These are phyloP conservation scores for Penicillium dipodomyicola DNA, from an alignment of 495 filamentous ascomycete genomes.

Conservation along the genomic window DNA sequence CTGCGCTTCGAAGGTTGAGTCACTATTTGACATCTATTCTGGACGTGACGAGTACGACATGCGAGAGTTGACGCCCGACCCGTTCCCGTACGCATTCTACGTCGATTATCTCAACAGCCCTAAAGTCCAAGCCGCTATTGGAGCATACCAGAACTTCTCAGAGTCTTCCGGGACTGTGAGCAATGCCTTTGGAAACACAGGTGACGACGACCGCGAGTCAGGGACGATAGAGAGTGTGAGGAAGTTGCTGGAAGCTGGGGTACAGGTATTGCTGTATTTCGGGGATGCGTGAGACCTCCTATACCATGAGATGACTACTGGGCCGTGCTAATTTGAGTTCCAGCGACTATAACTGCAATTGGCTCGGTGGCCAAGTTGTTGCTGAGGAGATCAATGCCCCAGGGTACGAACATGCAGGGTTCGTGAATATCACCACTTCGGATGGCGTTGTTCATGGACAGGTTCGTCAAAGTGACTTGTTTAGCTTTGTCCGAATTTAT, in stretches of 20 bases:
- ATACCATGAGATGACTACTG: neutral
- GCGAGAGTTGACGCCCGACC: constrained; percentile 55
- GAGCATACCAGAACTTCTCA: constrained; percentile 57
- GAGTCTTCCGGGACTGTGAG: constrained; percentile 45
- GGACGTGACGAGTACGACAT: constrained; percentile 61
- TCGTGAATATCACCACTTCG: constrained; percentile 52
- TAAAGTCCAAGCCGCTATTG: constrained; percentile 56
- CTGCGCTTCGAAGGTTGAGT: constrained; percentile 55
- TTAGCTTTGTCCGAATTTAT: constrained; percentile 68
- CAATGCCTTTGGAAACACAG: constrained; percentile 52
- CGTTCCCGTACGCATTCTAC: constrained; percentile 60
- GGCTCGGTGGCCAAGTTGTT: constrained; percentile 55
- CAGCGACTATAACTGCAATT: constrained; percentile 62
- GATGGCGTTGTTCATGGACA: constrained; percentile 60
- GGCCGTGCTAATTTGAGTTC: neutral
- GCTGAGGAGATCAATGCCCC: constrained; percentile 44
- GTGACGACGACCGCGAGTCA: constrained; percentile 54
- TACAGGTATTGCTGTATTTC: constrained; percentile 55
- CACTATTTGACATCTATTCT: constrained; percentile 49
- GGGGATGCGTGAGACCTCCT: constrained; percentile 49
- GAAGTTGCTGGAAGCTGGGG: constrained; percentile 48
- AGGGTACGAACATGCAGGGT: constrained; percentile 51
- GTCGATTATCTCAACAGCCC: constrained; percentile 57
- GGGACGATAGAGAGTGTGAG: constrained; percentile 50
- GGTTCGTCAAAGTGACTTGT: constrained; percentile 64